A percentile compares a stretch with the other conserved stretches of the same genome.
Evolutionary conservation across 345 rosid genomes (phyloP).

Genomic region (Sisymbrium altissimum): DNA sequence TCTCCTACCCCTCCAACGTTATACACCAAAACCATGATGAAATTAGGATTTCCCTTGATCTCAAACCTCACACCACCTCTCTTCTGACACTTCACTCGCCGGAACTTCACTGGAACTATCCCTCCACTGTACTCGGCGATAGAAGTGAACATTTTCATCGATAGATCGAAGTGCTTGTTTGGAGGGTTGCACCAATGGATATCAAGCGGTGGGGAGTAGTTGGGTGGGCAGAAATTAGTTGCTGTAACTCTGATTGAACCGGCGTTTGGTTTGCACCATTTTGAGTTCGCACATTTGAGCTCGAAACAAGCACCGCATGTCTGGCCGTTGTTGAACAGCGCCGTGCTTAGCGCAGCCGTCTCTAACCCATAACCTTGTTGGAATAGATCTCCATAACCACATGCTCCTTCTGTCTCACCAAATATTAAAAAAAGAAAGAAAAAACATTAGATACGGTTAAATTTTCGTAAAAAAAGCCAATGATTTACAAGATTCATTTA

Average conservation of each 20-base stretch:
- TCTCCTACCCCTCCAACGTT: slow-evolving; percentile 63
- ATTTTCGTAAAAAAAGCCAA: not conserved
- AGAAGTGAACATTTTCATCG: slow-evolving; percentile 25
- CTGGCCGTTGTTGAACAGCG: slow-evolving; percentile 53
- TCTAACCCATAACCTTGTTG: slow-evolving; percentile 57
- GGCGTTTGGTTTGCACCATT: slow-evolving; percentile 47
- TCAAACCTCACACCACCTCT: slow-evolving; percentile 33
- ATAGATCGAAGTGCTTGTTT: slow-evolving; percentile 27
- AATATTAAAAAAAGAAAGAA: not conserved
- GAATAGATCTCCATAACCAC: slow-evolving; percentile 65
- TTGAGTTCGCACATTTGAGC: slow-evolving; percentile 43
- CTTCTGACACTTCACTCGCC: slow-evolving; percentile 22
- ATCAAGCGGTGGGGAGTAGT: slow-evolving; percentile 1
- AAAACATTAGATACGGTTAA: not conserved
- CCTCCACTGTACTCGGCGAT: slow-evolving; percentile 29
- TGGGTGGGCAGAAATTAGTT: slow-evolving; percentile 35
- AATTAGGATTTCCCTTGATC: slow-evolving; percentile 31
- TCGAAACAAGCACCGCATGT: slow-evolving; percentile 77
- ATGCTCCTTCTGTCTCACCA: slow-evolving; percentile 56
- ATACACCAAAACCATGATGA: slow-evolving; percentile 31
- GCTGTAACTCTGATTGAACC: slow-evolving; percentile 48
- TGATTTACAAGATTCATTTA: not conserved
- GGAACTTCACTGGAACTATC: slow-evolving; percentile 30
- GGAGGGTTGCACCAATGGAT: slow-evolving; percentile 36
- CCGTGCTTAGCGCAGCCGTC: slow-evolving; percentile 68